Evolutionary conservation across 345 rosid genomes (phyloP).

Genomic region (Bruguiera gymnorhiza): DNA sequence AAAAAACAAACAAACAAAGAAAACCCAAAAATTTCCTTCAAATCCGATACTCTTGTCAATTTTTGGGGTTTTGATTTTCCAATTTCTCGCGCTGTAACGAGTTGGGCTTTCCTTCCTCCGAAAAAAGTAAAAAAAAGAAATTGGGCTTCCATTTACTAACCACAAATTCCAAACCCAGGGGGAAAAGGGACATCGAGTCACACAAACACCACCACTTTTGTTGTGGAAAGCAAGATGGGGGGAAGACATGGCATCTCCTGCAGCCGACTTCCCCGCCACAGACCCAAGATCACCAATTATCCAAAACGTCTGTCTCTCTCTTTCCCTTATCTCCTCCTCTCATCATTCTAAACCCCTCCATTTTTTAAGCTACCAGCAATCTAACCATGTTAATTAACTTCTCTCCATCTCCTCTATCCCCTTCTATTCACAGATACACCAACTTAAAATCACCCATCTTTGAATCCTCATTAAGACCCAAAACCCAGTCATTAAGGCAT

Average conservation of each 20-base stretch:
- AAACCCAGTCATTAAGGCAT: slow-evolving; percentile 51
- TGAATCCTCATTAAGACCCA: slow-evolving; percentile 42
- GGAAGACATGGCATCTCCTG: slow-evolving; percentile 18
- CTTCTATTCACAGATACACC: slow-evolving; percentile 35
- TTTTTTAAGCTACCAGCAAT: slow-evolving; percentile 2
- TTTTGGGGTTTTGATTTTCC: too few species aligned
- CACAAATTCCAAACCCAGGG: too few species aligned
- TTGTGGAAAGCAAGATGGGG: slow-evolving; percentile 18
- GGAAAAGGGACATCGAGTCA: not conserved
- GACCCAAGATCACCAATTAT: slow-evolving; percentile 38
- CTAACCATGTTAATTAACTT: slow-evolving; percentile 65
- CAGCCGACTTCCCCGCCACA: slow-evolving; percentile 54
- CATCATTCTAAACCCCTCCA: slow-evolving; percentile 13
- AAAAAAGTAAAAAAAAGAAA: too few species aligned
- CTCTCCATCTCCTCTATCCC: slow-evolving; percentile 43
- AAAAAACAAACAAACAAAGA: too few species aligned
- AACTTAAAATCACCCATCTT: slow-evolving; percentile 37
- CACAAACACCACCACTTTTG: not conserved
- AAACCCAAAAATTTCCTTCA: too few species aligned
- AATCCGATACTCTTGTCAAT: too few species aligned
- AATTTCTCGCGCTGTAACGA: too few species aligned
- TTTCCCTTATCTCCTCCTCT: slow-evolving; percentile 17
- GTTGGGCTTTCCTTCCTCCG: too few species aligned
- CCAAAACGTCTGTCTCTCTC: slow-evolving; percentile 12
- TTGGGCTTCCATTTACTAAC: too few species aligned